Conservation (phyloP, 805 yeast genomes). For the Suhomyces vadensis region DNA sequence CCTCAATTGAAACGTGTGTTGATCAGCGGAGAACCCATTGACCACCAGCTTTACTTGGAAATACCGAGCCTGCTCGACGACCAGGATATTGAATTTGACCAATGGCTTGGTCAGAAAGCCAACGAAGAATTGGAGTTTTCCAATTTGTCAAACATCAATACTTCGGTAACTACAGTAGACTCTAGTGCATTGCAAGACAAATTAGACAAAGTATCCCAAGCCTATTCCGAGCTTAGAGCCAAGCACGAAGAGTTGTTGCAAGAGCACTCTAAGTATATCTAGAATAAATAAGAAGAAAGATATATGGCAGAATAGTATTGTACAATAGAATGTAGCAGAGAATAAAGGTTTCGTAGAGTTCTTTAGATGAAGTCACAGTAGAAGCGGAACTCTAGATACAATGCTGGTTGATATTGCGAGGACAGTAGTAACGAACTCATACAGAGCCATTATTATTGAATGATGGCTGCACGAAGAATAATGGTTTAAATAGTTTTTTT, state of each 20-base stretch:
- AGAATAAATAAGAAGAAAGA: not conserved
- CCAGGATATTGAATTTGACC: constrained; percentile 39
- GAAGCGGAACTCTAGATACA: too few species aligned
- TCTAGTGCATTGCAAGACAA: constrained; percentile 44
- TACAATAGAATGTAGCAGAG: too few species aligned
- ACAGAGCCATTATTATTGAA: too few species aligned
- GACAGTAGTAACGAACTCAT: too few species aligned
- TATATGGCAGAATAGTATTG: too few species aligned
- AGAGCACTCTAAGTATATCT: constrained; percentile 43
- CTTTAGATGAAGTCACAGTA: too few species aligned
- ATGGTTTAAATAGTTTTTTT: too few species aligned
- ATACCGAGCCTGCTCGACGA: constrained; percentile 23
- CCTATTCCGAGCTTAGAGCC: constrained; percentile 57
- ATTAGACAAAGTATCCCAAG: constrained; percentile 51
- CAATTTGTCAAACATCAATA: constrained; percentile 40
- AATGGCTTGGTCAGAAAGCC: constrained; percentile 50
- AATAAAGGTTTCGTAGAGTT: too few species aligned
- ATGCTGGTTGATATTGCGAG: too few species aligned
- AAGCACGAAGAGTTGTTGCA: constrained; percentile 59
- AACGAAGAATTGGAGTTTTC: constrained; percentile 54
- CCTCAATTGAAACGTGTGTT: constrained; percentile 67
- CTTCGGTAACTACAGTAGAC: constrained; percentile 37
- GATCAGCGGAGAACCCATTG: constrained; percentile 37
- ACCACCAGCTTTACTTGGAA: constrained; percentile 46
- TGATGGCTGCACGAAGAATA: too few species aligned